A percentile compares a stretch with the other conserved stretches of the same genome.
Evolutionary conservation across 2,329 filamentous ascomycete genomes (phyloP).

Genomic region (Neopestalotiopsis sp.): DNA sequence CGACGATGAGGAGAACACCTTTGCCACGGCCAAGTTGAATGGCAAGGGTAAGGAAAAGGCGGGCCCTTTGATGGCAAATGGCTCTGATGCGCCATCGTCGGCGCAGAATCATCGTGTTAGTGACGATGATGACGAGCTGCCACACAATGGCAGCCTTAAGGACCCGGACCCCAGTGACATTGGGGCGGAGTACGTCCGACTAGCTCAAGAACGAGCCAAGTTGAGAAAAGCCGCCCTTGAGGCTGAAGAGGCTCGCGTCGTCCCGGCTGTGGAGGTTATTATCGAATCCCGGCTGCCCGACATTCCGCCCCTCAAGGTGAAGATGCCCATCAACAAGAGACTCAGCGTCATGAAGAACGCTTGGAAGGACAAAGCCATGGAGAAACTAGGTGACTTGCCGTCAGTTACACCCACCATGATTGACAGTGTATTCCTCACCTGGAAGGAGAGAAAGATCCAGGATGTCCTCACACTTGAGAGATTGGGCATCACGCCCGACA

Average conservation of each 20-base stretch:
- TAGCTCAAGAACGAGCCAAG: constrained; percentile 42
- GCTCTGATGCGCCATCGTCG: neutral
- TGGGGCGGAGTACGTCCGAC: constrained; percentile 44
- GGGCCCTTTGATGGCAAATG: neutral
- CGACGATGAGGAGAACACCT: constrained; percentile 27
- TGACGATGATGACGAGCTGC: constrained; percentile 16
- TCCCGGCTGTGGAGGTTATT: constrained; percentile 59
- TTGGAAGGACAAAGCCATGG: constrained; percentile 70
- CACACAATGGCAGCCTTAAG: constrained; percentile 21
- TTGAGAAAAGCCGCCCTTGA: constrained; percentile 29
- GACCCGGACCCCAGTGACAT: constrained; percentile 13
- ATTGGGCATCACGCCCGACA: constrained; percentile 61
- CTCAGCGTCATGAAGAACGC: constrained; percentile 69
- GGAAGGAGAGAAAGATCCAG: constrained; percentile 75
- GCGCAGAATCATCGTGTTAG: neutral
- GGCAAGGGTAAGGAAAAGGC: constrained; percentile 7
- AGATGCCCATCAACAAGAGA: constrained; percentile 69
- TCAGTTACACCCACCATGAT: constrained; percentile 42
- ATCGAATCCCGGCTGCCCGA: constrained; percentile 70
- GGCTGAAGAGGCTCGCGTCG: constrained; percentile 25
- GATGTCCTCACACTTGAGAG: constrained; percentile 75
- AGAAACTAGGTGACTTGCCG: constrained; percentile 41
- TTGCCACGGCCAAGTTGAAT: neutral
- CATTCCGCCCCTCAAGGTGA: constrained; percentile 65
- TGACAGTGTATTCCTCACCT: constrained; percentile 75